Base-by-base conservation (phyloP, 495 filamentous ascomycete species). In the Aspergillus incahuasiensis region DNA sequence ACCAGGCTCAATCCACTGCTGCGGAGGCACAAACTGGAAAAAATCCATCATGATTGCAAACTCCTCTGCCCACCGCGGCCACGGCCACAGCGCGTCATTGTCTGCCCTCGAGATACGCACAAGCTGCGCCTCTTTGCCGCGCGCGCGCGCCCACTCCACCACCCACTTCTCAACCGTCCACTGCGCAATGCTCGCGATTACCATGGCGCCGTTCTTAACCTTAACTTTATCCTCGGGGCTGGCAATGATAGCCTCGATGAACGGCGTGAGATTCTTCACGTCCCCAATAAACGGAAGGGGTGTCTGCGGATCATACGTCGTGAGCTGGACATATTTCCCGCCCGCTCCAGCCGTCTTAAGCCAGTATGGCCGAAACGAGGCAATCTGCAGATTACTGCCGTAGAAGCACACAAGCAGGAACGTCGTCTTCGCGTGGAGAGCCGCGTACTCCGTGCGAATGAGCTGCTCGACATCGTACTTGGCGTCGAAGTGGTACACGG, bases 281-380 rank as follows among this genome's bases (percentile, higher is more conserved):
- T 77, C 71, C 5, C 77, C 78, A 18, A 77, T 65, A 5, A 66
- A 59, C 2, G 44, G 16, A 15, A 80, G 63, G 4, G 61, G 68
- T 5, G 67, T 71, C 1, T 63, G 56, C 3, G 64, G 54, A 2
- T 60, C 45, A 22, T 59, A 63, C 7, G 60, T 62, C 12, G 63
- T 62, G 12, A 78, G 30, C 61, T 70, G 66, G n/a, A 74, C 55
- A 48, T 74, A 69, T 50, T 30, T 41, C 38, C n/a, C n/a, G n/a
- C n/a, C n/a, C 19, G 40, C 41, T n/a, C n/a, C n/a, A n/a, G 44
- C 28, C 1, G 44, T 39, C 38, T 39, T n/a, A 9, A 56, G 34
- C 21, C n/a, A 16, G 22, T 49, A 39, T 1, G 54, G 54, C 7
- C 20, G 25, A 20, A 56, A 32, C 6, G 25, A 24, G 1, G 54